A percentile compares a stretch with the other conserved stretches of the same genome.
These are phyloP conservation scores for Seiridium unicorne DNA, from an alignment of 2,329 filamentous ascomycete species.

Conservation along the genomic window DNA sequence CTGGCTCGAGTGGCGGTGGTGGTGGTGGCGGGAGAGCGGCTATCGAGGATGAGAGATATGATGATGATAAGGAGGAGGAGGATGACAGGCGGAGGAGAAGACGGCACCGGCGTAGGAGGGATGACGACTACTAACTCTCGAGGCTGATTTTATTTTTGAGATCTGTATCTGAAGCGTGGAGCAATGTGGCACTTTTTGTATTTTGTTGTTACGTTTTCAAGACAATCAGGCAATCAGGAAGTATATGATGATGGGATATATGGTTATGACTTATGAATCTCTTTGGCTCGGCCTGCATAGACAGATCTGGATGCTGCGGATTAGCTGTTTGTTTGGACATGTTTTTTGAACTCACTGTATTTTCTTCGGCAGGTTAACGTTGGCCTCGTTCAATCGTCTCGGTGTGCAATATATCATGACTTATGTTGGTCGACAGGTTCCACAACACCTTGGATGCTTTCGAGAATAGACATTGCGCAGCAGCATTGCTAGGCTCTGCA, in stretches of 20 bases:
- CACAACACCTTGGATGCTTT: no score
- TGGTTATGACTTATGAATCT: neutral
- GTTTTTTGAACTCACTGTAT: no score
- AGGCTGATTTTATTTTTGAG: neutral
- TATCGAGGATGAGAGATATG: neutral
- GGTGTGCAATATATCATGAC: no score
- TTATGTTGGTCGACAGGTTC: no score
- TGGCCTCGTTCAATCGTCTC: no score
- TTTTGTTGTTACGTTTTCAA: neutral
- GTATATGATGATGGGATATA: neutral
- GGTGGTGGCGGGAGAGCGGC: neutral
- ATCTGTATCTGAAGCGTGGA: neutral
- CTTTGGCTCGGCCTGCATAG: neutral
- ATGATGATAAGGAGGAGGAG: neutral
- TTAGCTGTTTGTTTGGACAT: no score
- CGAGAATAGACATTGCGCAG: no score
- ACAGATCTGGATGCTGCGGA: neutral
- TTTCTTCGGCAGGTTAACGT: no score
- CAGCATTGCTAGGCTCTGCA: no score
- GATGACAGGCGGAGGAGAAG: neutral
- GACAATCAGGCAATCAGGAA: neutral
- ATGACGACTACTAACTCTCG: constrained; percentile 7
- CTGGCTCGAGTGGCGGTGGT: neutral
- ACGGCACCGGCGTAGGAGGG: neutral
- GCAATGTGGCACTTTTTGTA: neutral